A percentile compares a stretch with the other conserved stretches of the same genome.
Conservation (phyloP, 139 green algal species). For the Monoraphidium neglectum region DNA sequence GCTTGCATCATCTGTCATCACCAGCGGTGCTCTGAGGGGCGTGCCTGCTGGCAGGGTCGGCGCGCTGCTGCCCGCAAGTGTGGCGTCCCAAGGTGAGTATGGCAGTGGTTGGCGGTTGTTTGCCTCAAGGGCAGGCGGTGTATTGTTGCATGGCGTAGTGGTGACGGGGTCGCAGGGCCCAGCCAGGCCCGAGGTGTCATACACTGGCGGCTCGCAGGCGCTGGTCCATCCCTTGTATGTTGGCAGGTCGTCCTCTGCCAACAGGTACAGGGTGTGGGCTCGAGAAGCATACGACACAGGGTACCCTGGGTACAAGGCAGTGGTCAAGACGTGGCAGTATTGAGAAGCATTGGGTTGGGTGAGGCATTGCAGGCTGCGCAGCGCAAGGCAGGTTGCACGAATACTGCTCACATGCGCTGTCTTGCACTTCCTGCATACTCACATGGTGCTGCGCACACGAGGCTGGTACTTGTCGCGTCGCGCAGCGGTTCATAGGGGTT, state of each 20-base stretch:
- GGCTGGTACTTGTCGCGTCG: not conserved
- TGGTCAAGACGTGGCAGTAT: not conserved
- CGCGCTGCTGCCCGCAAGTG: not conserved
- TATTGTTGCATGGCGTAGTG: slow-evolving; percentile 18
- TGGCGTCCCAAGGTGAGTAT: not conserved
- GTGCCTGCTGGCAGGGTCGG: not conserved
- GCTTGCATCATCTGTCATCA: not conserved
- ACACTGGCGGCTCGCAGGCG: slow-evolving; percentile 18
- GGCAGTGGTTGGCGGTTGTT: slow-evolving; percentile 28
- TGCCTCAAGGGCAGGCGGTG: not conserved
- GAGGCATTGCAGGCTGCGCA: not conserved
- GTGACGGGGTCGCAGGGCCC: slow-evolving; percentile 20
- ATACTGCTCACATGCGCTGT: too few relatives aligned
- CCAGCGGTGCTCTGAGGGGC: slow-evolving; percentile 2
- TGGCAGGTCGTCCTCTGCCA: slow-evolving; percentile 43
- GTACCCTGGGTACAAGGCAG: slow-evolving; percentile 2
- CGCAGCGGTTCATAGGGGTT: slow-evolving; percentile 35
- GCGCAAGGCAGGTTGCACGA: not conserved
- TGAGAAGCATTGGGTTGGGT: not conserved
- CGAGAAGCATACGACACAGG: slow-evolving; percentile 2
- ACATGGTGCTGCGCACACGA: not conserved
- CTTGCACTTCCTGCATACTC: not conserved
- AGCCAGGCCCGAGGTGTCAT: not conserved
- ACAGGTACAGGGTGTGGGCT: slow-evolving; percentile 35
- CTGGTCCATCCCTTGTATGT: slow-evolving; percentile 49